Base-by-base conservation (phyloP, 441 rosid species). In the Mallotus repandus region DNA sequence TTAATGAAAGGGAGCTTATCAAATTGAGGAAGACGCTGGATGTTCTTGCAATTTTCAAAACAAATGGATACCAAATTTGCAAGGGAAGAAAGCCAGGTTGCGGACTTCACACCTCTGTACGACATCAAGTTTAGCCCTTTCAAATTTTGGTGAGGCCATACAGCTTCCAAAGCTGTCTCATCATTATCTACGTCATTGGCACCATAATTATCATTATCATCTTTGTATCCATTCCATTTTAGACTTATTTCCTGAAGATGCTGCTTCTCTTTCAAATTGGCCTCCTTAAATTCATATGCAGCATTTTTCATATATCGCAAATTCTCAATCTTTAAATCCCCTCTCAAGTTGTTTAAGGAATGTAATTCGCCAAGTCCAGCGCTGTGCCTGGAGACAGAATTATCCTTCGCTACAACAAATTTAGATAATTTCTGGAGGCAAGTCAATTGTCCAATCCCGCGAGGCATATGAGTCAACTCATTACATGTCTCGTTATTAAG, bases 381-480 rank as follows among this genome's bases (percentile, higher is more conserved):
- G 1, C 38, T 13, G 0, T 4, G 35, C 43, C 19, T 16, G 2
- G 18, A 7, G 32, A 6, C 12, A 13, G 68, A 16, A 2, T 13
- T 58, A 2, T 50, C 68, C 14, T 13, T 48, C 4, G 53, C 76
- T 49, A 76, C 72, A 0, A 67, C 18, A 43, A 78, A 80, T 11
- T 18, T 21, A 2, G 72, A 43, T 18, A 81, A 54, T 6, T 29
- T 50, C 18, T 57, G 65, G 2, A 83, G 76, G 25, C 52, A n/a
- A 6, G 66, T 60, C 64, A 82, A 49, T 22, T 69, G 32, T 9
- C 78, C 81, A 14, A 83, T 50, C 50, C 79, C 81, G 0, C 52
- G 3, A 10, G 82, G 82, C 81, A 80, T 68, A 32, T 64, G 69
- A 15, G 50, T 74, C 43, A 83, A 65, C 0, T 7, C 4, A 14